Evolutionary conservation across 108 stramenopile genomes (phyloP), one percentile per base, ranked within the genome.

Genomic region (Cyclotella baltica): DNA sequence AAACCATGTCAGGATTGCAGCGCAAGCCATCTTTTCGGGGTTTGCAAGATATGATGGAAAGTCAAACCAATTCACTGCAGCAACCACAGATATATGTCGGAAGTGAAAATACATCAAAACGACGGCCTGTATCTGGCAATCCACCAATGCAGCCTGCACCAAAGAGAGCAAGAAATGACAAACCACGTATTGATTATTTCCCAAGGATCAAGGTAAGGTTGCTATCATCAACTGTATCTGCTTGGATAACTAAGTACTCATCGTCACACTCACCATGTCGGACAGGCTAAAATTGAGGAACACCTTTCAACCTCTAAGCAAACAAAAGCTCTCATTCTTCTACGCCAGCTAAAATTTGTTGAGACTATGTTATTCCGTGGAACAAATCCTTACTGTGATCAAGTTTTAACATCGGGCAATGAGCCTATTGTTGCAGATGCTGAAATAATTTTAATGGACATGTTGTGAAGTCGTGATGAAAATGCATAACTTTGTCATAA

Each of bases 371-470:
- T 93, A 78, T 86, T 93, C 73, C 71, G 78, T 37, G 89, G 83
- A 22, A 61, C 69, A 25, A 83, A 86, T 80, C 77, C 87, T 3
- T 93, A 90, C 65, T 62, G 67, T 40, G 75, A 84, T 72, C 86
- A 50, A 56, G 81, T 36, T 23, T 83, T 51, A 59, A 67, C 22
- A 58, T 28, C 31, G 34, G 77, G n/a, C 29, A 58, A 67, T 28
- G 74, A 85, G 43, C 84, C 88, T 34, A 72, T 61, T 62, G 78
- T 88, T 23, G 47, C 81, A 5, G 93, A 94, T 78, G 88, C 88
- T n/a, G 93, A 94, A 73, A 88, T 92, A 75, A 83, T 94, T 66
- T 72, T 94, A 43, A 76, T 94, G n/a, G 93, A 94, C 77, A 79
- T 94, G 71, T 33, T 94, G 9, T 94, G 67, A 83, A 48, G 34